phyloP scores from a whole-genome alignment of 2,329 filamentous ascomycete species.

The Aspergillus flavus region DNA sequence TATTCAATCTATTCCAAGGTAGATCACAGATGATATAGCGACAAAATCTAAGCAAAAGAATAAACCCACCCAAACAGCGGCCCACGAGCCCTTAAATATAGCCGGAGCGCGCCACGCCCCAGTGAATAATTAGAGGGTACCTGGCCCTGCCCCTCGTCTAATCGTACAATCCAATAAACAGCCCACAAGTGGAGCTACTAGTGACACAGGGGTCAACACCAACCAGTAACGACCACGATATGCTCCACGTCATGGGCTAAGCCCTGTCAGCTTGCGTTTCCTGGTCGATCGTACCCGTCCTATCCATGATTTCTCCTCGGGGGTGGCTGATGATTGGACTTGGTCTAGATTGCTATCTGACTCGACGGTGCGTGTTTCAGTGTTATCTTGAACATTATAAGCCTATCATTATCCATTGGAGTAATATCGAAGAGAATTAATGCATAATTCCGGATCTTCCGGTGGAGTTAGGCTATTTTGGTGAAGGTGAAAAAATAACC shows the following conservation, averaged over 20 bases:
- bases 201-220: not conserved
- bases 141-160: not conserved
- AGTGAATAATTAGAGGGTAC: not conserved
- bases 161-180: not conserved
- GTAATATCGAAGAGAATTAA: no score
- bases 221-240: not conserved
- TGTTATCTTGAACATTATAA: no score
- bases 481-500: no score
- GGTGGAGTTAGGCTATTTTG: not conserved
- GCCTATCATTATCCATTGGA: no score
- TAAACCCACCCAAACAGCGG: not conserved
- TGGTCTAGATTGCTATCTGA: no score
- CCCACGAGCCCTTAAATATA: not conserved
- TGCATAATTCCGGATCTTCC: not conserved
- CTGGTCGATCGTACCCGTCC: not conserved
- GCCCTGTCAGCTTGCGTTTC: not conserved
- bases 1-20: no score
- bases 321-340: no score
- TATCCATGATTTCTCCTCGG: not conserved
- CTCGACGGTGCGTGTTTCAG: no score
- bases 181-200: not conserved
- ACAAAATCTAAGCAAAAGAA: no score
- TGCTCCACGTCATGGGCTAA: not conserved
- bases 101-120: no score
- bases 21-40: no score